phyloP scores from a whole-genome alignment of 192 early-diverging fungal genomes.

The Umbelopsis isabellina region DNA sequence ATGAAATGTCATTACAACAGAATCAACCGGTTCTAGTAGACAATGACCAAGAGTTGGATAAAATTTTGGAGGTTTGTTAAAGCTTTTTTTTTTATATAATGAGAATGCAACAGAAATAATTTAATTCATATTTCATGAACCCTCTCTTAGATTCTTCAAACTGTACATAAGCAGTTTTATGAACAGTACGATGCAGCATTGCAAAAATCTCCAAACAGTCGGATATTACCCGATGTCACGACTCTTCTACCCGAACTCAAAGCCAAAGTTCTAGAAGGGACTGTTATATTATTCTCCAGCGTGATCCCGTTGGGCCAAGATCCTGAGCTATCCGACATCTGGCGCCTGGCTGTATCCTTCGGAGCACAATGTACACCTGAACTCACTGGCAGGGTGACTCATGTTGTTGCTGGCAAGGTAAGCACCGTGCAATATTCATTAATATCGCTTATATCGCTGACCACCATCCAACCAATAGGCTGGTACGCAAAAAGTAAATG shows the following conservation, averaged over 20 bases:
- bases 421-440: slow-evolving; percentile 4
- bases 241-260: slow-evolving; percentile 58
- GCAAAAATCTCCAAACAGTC: background rate
- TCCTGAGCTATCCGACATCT: slow-evolving; percentile 71
- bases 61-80: slow-evolving; percentile 43
- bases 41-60: slow-evolving; percentile 61
- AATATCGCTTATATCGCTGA: background rate
- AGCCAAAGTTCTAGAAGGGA: slow-evolving; percentile 62
- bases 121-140: too few species aligned
- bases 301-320: slow-evolving; percentile 75
- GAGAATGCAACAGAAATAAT: too few species aligned
- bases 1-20: slow-evolving; percentile 33
- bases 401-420: slow-evolving; percentile 88
- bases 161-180: slow-evolving; percentile 76
- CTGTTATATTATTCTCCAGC: slow-evolving; percentile 77
- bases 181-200: slow-evolving; percentile 36
- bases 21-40: slow-evolving; percentile 57
- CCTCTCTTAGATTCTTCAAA: slow-evolving; percentile 52
- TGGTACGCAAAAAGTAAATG: slow-evolving; percentile 77
- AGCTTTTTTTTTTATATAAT: too few species aligned
- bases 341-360: slow-evolving; percentile 79
- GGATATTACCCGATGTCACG: slow-evolving; percentile 43
- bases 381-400: slow-evolving; percentile 70
- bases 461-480: slow-evolving; percentile 42
- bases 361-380: slow-evolving; percentile 78